These are phyloP conservation scores for Lyophyllum decastes DNA, from an alignment of 768 basidiomycete species.

Conservation along the genomic window DNA sequence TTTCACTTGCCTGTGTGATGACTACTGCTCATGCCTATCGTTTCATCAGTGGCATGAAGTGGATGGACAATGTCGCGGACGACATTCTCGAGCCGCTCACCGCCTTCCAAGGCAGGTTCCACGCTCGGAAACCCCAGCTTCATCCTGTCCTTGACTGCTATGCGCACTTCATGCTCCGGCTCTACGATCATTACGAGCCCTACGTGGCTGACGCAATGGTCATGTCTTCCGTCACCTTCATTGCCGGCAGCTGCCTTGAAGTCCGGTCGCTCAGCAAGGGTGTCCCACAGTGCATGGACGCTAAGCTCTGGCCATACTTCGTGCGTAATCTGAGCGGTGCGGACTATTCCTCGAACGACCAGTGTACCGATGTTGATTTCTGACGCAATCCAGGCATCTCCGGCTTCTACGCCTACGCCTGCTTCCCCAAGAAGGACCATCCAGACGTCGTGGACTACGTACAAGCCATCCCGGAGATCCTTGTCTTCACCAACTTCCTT, in stretches of 20 bases:
- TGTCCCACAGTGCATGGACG: not conserved
- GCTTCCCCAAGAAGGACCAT: conserved; percentile 13
- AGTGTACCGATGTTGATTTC: not conserved
- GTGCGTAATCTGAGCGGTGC: conserved; percentile 7
- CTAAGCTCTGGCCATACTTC: conserved; percentile 12
- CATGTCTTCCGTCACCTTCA: conserved; percentile 11
- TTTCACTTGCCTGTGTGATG: not conserved
- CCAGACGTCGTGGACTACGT: conserved; percentile 10
- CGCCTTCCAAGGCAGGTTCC: conserved; percentile 9
- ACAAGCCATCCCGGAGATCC: conserved; percentile 10
- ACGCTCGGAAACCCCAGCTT: conserved; percentile 8
- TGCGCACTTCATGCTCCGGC: conserved; percentile 8
- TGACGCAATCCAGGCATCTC: not conserved
- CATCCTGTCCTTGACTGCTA: conserved; percentile 10
- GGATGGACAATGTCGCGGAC: conserved; percentile 13
- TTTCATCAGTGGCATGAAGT: conserved; percentile 7
- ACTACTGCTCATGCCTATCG: not conserved
- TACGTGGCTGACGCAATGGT: conserved; percentile 11
- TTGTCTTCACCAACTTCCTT: conserved; percentile 10
- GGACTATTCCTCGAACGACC: not conserved
- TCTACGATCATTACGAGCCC: conserved; percentile 12
- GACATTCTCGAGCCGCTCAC: conserved; percentile 5
- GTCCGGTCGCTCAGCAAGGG: conserved; percentile 9
- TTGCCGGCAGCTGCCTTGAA: conserved; percentile 10
- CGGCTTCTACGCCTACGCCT: conserved; percentile 8